Conservation (phyloP, 148 eudicot species). For the Heliosperma pusillum region DNA sequence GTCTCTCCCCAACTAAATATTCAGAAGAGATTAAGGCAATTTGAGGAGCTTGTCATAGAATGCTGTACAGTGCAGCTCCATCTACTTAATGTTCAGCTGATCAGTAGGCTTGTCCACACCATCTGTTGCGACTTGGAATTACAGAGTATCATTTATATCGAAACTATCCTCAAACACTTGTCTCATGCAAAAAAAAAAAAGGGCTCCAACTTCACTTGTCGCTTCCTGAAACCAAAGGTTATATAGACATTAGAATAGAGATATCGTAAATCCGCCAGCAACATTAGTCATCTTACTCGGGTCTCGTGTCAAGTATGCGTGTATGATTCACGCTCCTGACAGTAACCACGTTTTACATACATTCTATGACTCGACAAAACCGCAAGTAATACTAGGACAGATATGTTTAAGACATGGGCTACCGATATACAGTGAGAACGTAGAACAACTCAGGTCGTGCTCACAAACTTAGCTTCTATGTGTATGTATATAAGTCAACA, state of each 20-base stretch:
- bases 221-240: not conserved
- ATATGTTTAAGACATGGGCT: not conserved
- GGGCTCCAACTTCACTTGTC: not conserved
- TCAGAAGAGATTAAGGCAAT: conserved; percentile 1
- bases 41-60: not conserved
- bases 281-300: not conserved
- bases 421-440: not conserved
- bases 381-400: not conserved
- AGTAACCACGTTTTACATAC: not conserved
- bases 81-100: conserved; percentile 3
- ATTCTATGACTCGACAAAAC: not conserved
- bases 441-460: not conserved
- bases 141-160: conserved; percentile 1
- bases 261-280: not conserved
- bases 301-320: not conserved
- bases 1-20: conserved; percentile 1
- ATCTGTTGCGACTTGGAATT: not conserved
- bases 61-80: not conserved
- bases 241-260: not conserved
- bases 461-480: not conserved
- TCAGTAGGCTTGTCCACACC: conserved; percentile 15
- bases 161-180: not conserved
- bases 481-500: too few relatives aligned
- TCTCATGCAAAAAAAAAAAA: not conserved
- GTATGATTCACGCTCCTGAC: not conserved